Evolutionary conservation across 192 early-diverging fungal genomes (phyloP).

Genomic region (Backusella australiensis): DNA sequence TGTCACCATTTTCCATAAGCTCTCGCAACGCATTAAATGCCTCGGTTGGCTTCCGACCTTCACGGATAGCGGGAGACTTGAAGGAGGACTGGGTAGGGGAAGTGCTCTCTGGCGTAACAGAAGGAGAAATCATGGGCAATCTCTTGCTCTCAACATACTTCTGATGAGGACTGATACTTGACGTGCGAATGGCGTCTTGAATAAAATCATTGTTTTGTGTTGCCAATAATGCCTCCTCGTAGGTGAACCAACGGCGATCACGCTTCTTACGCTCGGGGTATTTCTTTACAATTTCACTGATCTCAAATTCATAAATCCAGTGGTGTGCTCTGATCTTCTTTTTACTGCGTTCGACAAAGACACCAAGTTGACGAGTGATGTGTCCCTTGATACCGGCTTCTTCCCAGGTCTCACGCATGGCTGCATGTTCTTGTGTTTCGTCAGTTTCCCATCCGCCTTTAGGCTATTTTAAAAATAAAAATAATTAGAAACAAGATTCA

Average conservation of each 20-base stretch:
- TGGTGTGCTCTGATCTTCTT: constrained; percentile 37
- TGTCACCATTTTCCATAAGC: neutral
- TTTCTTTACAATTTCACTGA: constrained; percentile 43
- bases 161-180: constrained; percentile 13
- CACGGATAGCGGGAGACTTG: neutral
- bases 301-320: constrained; percentile 55
- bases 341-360: constrained; percentile 42
- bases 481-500: neutral
- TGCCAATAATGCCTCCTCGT: constrained; percentile 28
- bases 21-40: constrained; percentile 6
- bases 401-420: constrained; percentile 58
- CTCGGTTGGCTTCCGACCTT: neutral
- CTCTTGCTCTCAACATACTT: neutral
- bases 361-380: constrained; percentile 45
- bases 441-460: constrained; percentile 67
- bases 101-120: neutral
- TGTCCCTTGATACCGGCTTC: constrained; percentile 54
- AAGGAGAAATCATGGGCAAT: neutral
- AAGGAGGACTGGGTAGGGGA: neutral
- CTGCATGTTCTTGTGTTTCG: constrained; percentile 55
- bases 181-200: constrained; percentile 25
- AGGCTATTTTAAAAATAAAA: constrained; percentile 29
- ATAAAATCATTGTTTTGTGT: constrained; percentile 23
- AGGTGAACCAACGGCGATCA: constrained; percentile 35
- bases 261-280: constrained; percentile 52